phyloP scores from a whole-genome alignment of 495 filamentous ascomycete genomes.

The Umbilicaria muhlenbergii region DNA sequence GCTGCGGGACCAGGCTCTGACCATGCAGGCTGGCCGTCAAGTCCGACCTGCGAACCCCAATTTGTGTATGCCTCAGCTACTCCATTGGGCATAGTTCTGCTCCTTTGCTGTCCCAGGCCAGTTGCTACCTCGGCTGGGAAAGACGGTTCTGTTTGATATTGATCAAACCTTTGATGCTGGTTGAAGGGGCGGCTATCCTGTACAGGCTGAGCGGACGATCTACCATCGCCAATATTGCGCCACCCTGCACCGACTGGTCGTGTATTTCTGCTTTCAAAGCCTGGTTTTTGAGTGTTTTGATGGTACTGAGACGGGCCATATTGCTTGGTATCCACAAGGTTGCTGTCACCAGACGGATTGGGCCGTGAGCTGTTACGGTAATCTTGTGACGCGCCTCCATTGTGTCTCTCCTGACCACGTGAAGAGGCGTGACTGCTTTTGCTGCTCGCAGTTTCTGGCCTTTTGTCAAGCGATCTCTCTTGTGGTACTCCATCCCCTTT shows the following conservation, averaged over 20 bases:
- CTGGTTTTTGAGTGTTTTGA: too few species aligned
- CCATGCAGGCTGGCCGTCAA: slow-evolving; percentile 5
- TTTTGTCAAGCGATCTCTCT: slow-evolving; percentile 31
- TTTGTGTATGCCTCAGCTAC: slow-evolving; percentile 3
- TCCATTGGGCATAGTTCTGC: slow-evolving; percentile 11
- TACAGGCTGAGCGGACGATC: too few species aligned
- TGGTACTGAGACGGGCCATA: too few species aligned
- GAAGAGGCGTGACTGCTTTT: background rate
- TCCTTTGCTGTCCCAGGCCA: slow-evolving; percentile 6
- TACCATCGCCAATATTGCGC: too few species aligned
- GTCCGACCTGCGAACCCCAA: background rate
- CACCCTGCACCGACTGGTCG: too few species aligned
- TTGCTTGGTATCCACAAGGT: too few species aligned
- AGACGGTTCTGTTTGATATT: background rate
- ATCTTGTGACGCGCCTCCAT: too few species aligned
- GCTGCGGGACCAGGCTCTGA: slow-evolving; percentile 17
- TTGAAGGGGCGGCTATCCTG: too few species aligned
- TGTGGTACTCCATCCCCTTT: slow-evolving; percentile 41
- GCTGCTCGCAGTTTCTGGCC: slow-evolving; percentile 16
- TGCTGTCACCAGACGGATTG: too few species aligned
- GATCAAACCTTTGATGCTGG: too few species aligned
- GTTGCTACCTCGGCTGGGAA: background rate
- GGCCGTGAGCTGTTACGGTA: too few species aligned
- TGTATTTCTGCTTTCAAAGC: too few species aligned
- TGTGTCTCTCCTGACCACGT: background rate